Evolutionary conservation across 2,329 filamentous ascomycete genomes (phyloP).

Genomic region (Cercospora sp.): DNA sequence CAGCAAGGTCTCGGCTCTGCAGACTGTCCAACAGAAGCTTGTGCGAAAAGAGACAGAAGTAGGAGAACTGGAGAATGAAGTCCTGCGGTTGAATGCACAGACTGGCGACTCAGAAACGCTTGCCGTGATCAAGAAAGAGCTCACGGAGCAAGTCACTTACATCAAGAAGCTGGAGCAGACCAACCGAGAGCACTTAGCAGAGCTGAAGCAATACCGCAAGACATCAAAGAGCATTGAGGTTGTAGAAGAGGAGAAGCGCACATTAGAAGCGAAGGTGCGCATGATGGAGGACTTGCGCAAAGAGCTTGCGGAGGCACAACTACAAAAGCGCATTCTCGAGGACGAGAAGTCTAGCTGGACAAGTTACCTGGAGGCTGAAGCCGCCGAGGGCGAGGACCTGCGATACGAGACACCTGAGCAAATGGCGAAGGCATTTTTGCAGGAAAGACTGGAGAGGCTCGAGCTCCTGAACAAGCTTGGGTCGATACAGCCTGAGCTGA

Average conservation of each 20-base stretch:
- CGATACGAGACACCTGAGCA: constrained; percentile 88
- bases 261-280: constrained; percentile 74
- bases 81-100: constrained; percentile 80
- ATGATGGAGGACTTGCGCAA: constrained; percentile 71
- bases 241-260: constrained; percentile 91
- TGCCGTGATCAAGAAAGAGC: constrained; percentile 78
- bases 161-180: constrained; percentile 79
- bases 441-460: constrained; percentile 77
- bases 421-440: constrained; percentile 78
- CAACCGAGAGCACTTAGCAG: constrained; percentile 74
- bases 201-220: constrained; percentile 79
- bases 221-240: constrained; percentile 85
- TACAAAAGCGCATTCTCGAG: constrained; percentile 83
- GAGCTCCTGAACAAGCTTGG: constrained; percentile 80
- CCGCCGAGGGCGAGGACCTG: constrained; percentile 58
- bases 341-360: constrained; percentile 87
- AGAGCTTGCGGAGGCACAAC: constrained; percentile 74
- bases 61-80: constrained; percentile 76
- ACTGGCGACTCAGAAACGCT: constrained; percentile 85
- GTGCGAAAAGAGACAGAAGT: constrained; percentile 68
- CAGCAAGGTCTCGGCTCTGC: constrained; percentile 57
- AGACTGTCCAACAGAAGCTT: constrained; percentile 65
- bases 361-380: constrained; percentile 73
- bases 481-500: constrained; percentile 72
- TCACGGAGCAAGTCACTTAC: constrained; percentile 89